Conservation (phyloP, 345 rosid genomes). For the Aegle marmelos region DNA sequence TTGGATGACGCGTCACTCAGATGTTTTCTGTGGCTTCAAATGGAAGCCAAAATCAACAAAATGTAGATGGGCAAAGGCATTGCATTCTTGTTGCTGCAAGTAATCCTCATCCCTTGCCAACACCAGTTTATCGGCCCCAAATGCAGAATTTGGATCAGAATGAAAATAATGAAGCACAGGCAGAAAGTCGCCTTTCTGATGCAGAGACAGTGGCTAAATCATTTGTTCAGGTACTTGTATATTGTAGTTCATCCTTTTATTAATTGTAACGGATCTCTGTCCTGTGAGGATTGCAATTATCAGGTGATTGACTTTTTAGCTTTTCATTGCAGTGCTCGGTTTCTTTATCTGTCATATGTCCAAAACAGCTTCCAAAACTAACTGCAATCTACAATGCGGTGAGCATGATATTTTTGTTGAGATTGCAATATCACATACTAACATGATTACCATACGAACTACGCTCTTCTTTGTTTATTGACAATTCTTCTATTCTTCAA, state of each 20-base stretch:
- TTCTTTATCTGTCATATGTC: constrained; percentile 87
- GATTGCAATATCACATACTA: background rate
- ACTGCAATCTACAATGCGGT: constrained; percentile 78
- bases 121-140: constrained; percentile 85
- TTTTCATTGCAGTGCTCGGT: constrained; percentile 62
- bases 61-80: constrained; percentile 70
- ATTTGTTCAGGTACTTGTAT: constrained; percentile 56
- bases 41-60: constrained; percentile 68
- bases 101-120: constrained; percentile 86
- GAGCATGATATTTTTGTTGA: constrained; percentile 30
- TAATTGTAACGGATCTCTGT: constrained; percentile 5
- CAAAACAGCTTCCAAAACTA: constrained; percentile 86
- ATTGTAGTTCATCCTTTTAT: constrained; percentile 8
- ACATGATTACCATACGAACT: background rate
- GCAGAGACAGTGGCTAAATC: constrained; percentile 84
- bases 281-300: constrained; percentile 5
- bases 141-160: constrained; percentile 56
- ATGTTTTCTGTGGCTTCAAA: constrained; percentile 58
- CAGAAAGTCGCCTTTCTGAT: constrained; percentile 74
- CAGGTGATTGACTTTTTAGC: constrained; percentile 24
- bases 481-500: background rate
- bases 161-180: constrained; percentile 55
- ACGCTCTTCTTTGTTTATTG: background rate
- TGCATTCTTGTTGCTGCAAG: constrained; percentile 92
- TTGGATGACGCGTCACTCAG: constrained; percentile 36